Evolutionary conservation across 257 asterid genomes (phyloP), one percentile per base, ranked within the genome.

Genomic region (Ocimum tenuiflorum): DNA sequence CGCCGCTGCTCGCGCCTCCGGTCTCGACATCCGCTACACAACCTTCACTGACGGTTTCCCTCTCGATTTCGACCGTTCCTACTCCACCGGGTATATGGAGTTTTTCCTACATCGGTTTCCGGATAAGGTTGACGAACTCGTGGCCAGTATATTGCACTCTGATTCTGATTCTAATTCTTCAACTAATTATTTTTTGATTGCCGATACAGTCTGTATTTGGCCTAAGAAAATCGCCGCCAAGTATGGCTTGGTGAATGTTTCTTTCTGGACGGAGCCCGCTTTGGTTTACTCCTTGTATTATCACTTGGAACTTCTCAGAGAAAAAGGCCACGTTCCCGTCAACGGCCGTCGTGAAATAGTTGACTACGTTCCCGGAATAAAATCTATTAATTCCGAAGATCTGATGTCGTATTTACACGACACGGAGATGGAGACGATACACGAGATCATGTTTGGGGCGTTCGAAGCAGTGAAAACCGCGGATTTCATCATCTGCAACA

Each of bases 1-100:
- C 60, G 62, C 83, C 11, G 71, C 17, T 7, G 86, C 84, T 6
- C 84, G 83, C 7, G 45, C 14, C 3, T 70, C 78, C 3, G 95
- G 88, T 65, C 85, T 85, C 29, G 90, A 87, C 63, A 81, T 87
- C 45, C 78, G 69, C 11, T 87, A 87, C 81, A 69, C 72, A 1
- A 83, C 90, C 0, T 36, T 87, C 18, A 43, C 29, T 17, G 95
- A 87, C 29, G 95, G 95, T 0, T 65, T 87, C 10, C 92, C 88
- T 0, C 9, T 73, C 4, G 78, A 62, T 0, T 79, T 73, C 47
- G 79, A 85, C 9, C 69, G 88, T 5, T 8, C 50, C 3, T 63
- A 83, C 56, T 63, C 68, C 12, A 55, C 69, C 50, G 35, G 36
- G 33, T 62, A 39, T 38, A 15, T 78, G 63, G 71, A 68, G 47